These are phyloP conservation scores for Talaromyces sp. DNA, from an alignment of 2,329 filamentous ascomycete species.

Conservation along the genomic window DNA sequence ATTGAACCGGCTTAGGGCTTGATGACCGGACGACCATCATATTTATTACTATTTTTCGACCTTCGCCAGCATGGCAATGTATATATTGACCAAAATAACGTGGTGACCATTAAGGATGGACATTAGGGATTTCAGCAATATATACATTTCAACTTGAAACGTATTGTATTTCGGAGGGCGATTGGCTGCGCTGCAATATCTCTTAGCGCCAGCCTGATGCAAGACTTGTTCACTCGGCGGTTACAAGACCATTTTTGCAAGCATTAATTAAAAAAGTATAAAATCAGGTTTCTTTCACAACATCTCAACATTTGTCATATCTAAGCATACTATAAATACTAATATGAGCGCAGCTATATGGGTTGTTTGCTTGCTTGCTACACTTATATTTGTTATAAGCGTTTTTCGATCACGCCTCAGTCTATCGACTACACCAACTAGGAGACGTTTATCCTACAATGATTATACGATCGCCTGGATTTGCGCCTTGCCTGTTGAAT, in stretches of 20 bases:
- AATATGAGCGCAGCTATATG: background rate
- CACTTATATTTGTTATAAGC: too few species aligned
- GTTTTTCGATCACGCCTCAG: background rate
- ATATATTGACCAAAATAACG: too few species aligned
- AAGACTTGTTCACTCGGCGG: background rate
- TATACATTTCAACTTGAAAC: background rate
- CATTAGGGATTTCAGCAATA: background rate
- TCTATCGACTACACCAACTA: background rate
- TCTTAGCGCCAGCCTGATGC: background rate
- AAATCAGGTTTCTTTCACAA: background rate
- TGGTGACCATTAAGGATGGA: too few species aligned
- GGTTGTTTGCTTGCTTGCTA: too few species aligned
- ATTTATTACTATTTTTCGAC: too few species aligned
- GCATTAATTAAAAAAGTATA: background rate
- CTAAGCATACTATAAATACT: too few species aligned
- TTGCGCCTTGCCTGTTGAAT: conserved; percentile 17
- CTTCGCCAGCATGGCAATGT: background rate
- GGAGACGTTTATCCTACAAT: background rate
- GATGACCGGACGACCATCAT: too few species aligned
- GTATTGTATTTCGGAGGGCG: background rate
- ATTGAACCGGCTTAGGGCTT: too few species aligned
- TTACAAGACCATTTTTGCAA: background rate
- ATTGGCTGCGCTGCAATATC: background rate
- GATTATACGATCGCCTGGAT: conserved; percentile 16
- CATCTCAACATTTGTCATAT: background rate